Evolutionary conservation across 345 rosid genomes (phyloP), one percentile per base, ranked within the genome.

Genomic region (Euphorbia tirucalli): DNA sequence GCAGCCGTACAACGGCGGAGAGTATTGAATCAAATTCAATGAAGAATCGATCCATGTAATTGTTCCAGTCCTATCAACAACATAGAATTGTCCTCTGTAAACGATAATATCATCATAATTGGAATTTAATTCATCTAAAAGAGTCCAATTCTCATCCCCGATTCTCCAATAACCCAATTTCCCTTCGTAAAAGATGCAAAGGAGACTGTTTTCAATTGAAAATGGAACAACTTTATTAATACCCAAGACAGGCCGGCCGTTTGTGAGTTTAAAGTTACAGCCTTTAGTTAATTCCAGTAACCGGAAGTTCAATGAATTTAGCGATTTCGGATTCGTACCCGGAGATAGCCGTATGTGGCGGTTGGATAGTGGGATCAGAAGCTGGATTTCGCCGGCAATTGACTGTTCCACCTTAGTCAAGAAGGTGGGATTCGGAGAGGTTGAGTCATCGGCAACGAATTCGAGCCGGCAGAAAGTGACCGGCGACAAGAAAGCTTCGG

Each of bases 31-130:
- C 52, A 69, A 5, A 6, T 56, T 73, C 30, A 77, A 30, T 1
- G 74, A 61, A 0, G 74, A 72, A 62, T 72, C 71, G 14, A 77
- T 77, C 77, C 70, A 68, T 21, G 70, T 72, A 22, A 77, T 61
- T 1, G 65, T 68, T 4, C 81, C 81, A 57, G 61, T 61, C 24
- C 71, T 44, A 30, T 77, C 81, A 25, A 68, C 74, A 14, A 73
- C 81, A 58, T 77, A 72, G 50, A 52, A 56, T 57, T 73, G 71
- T 0, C 48, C 77, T 35, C 57, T 72, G 24, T 32, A 43, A 0
- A 30, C 50, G 0, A 73, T 56, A 1, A 77, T 68, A 37, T 77
- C 81, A 49, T 72, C 77, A n/a, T 77, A 77, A 14, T 63, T 59
- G 50, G 56, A 56, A 19, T 57, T 72, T 7, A 8, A 7, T 28